Percentiles rank a stretch among this genome's conserved stretches.
Conservation (phyloP, 306 rosid genomes). For the Quercus engelmannii region DNA sequence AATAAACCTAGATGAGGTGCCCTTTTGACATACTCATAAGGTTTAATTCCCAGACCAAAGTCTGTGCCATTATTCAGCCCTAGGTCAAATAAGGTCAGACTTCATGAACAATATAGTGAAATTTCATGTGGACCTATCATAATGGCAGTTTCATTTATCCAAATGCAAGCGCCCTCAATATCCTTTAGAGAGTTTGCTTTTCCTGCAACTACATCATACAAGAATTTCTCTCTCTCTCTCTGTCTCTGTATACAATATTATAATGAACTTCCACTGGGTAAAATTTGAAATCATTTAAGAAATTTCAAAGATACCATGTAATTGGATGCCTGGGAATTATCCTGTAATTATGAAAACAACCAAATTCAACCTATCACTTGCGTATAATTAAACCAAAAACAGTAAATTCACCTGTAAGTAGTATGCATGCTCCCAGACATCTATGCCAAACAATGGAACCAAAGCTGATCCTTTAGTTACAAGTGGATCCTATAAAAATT, state of each 20-base stretch:
- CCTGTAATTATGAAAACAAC: not conserved
- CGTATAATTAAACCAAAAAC: not conserved
- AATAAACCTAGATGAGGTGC: no score
- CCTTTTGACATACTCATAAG: no score
- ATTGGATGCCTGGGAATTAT: not conserved
- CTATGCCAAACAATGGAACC: constrained; percentile 36
- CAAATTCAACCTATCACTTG: not conserved
- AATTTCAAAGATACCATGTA: not conserved
- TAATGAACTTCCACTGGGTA: not conserved
- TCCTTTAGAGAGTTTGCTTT: no score
- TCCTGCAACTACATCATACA: not conserved
- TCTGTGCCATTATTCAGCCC: no score
- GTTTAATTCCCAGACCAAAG: no score
- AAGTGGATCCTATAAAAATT: constrained; percentile 34
- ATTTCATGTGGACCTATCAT: no score
- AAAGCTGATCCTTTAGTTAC: constrained; percentile 29
- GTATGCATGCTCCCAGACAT: constrained; percentile 44
- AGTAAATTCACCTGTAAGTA: constrained; percentile 31
- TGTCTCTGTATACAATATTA: not conserved
- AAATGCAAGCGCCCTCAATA: no score
- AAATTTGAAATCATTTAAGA: not conserved
- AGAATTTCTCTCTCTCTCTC: not conserved
- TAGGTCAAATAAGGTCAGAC: no score
- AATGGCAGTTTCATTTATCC: no score
- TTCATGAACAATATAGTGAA: no score